Evolutionary conservation across 352 stramenopile species (phyloP).

Genomic region (Phytophthora idaei): DNA sequence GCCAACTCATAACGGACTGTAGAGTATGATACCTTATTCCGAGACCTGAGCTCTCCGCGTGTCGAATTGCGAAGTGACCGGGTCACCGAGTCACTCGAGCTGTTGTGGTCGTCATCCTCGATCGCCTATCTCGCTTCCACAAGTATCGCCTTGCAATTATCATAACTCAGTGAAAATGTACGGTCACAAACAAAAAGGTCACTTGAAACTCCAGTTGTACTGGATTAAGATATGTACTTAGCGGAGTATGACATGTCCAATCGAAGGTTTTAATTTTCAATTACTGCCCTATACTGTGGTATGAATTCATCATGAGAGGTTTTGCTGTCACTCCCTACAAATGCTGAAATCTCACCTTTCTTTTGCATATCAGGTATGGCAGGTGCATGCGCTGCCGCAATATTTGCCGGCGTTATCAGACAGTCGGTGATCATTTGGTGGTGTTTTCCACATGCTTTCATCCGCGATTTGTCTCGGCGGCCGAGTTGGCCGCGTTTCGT

Average conservation of each 20-base stretch:
- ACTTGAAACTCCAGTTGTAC: neutral
- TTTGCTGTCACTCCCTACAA: neutral
- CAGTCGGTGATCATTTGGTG: conserved; percentile 11
- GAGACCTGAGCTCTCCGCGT: conserved; percentile 8
- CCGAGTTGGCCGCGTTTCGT: neutral
- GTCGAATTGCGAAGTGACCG: conserved; percentile 30
- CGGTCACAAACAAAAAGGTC: too few relatives aligned
- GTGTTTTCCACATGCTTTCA: conserved; percentile 22
- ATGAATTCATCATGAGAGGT: neutral
- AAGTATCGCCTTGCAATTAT: neutral
- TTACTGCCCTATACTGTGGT: conserved; percentile 7
- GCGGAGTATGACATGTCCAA: neutral
- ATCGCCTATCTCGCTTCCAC: conserved; percentile 15
- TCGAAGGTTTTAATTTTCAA: conserved; percentile 19
- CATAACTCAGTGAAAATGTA: too few relatives aligned
- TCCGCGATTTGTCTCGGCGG: conserved; percentile 10
- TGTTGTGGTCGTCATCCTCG: conserved; percentile 24
- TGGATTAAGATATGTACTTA: neutral
- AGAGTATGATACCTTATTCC: neutral
- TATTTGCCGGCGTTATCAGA: conserved; percentile 1
- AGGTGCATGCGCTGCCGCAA: neutral
- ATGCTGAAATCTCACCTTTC: neutral
- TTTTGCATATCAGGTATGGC: neutral
- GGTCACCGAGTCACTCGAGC: conserved; percentile 3
- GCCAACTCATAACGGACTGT: conserved; percentile 11